phyloP scores from a whole-genome alignment of 73 alveolate species.

The Tetrahymena elliotti region DNA sequence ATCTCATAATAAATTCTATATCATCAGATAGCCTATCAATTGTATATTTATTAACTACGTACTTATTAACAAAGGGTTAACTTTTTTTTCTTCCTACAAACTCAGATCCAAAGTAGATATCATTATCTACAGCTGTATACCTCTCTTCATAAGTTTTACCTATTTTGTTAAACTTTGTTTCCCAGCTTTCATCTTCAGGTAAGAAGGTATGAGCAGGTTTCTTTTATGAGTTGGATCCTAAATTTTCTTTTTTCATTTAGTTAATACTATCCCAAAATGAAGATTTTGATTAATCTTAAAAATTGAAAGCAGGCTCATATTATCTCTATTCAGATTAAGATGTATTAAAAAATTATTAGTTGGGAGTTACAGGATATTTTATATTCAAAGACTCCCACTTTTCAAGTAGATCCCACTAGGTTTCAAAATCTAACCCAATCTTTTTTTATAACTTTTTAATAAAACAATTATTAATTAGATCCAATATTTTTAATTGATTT shows the following conservation, averaged over 20 bases:
- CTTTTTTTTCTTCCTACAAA: background rate
- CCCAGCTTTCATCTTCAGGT: background rate
- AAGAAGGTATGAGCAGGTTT: background rate
- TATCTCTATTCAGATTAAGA: background rate
- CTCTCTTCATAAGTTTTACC: background rate
- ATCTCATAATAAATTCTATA: background rate
- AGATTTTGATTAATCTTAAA: background rate
- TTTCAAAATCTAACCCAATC: background rate
- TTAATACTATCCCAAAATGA: background rate
- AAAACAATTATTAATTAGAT: too few species aligned
- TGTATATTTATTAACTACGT: background rate
- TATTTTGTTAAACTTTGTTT: background rate
- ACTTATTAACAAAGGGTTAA: background rate
- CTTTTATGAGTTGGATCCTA: background rate
- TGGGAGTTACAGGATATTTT: background rate
- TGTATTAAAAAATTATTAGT: background rate
- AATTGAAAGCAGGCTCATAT: background rate
- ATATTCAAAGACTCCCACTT: background rate
- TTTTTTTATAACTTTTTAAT: background rate
- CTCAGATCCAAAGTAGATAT: background rate
- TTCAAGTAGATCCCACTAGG: background rate
- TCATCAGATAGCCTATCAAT: background rate
- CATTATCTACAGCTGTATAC: background rate
- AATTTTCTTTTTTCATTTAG: background rate
- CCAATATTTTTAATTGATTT: too few species aligned